Percentiles rank a stretch among this genome's conserved stretches.
Evolutionary conservation across 2,329 filamentous ascomycete species (phyloP).

Genomic region (Aspergillus eucalypticola): DNA sequence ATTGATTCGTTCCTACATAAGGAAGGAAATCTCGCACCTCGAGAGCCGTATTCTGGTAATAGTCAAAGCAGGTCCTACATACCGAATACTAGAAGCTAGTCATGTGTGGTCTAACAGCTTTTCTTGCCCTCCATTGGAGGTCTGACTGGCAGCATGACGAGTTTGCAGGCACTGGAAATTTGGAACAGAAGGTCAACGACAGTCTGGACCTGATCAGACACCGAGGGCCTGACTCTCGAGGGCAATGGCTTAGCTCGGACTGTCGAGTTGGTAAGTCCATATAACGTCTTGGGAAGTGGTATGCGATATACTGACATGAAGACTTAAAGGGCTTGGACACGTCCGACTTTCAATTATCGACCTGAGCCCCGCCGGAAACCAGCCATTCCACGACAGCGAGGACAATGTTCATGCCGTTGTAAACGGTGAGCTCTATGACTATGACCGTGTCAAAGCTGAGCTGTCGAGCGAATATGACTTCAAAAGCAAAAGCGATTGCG

Average conservation of each 20-base stretch:
- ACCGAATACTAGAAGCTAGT: not conserved
- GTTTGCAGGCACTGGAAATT: not conserved
- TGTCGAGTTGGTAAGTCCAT: conserved; percentile 41
- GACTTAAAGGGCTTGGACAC: conserved; percentile 48
- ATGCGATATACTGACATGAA: not conserved
- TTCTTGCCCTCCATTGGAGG: conserved; percentile 6
- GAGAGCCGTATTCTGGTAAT: too few relatives aligned
- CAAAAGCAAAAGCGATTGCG: conserved; percentile 51
- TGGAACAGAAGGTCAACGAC: conserved; percentile 22
- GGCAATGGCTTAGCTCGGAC: conserved; percentile 50
- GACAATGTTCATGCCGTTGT: conserved; percentile 56
- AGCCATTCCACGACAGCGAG: conserved; percentile 48
- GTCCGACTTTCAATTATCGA: conserved; percentile 57
- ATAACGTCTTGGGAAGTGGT: too few relatives aligned
- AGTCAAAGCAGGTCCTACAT: too few relatives aligned
- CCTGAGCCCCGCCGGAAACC: conserved; percentile 48
- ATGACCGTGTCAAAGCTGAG: conserved; percentile 46
- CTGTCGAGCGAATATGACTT: conserved; percentile 48
- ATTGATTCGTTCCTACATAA: not conserved
- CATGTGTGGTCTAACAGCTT: conserved; percentile 18
- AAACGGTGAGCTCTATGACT: conserved; percentile 62
- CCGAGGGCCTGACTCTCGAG: conserved; percentile 49
- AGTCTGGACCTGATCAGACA: conserved; percentile 46
- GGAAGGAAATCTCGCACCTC: not conserved
- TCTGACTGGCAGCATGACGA: not conserved